Base-by-base conservation (phyloP, 768 basidiomycete species). In the Amanita rubescens region DNA sequence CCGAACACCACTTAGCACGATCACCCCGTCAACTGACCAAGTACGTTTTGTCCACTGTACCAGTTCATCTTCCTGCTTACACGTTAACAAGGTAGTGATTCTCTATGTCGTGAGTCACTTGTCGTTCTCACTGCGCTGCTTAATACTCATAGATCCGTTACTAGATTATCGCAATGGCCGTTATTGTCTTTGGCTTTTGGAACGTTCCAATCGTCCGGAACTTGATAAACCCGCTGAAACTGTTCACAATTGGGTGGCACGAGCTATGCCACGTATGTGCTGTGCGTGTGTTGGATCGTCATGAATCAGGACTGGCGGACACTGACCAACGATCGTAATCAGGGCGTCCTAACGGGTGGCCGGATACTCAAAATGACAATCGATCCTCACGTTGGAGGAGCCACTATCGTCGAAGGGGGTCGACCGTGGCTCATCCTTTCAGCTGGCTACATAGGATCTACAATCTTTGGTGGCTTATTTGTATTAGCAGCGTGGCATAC, bases 171-270 rank as follows among this genome's bases (percentile, higher is more conserved):
- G 87, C 91, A 48, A 91, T 85, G 74, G 80, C 86, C 47, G 89
- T 93, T 55, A 78, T 92, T 57, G 88, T 90, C 55, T 90, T 91
- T 61, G 90, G 87, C 39, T 76, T 90, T 58, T 93, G 90, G 90
- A 87, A 85, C 68, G 86, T 92, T 39, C 90, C 90, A 3, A 81
- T 85, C 53, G 83, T 82, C 22, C 76, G 90, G 43, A 80, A 82
- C 62, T 63, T 88, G 69, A 91, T 92, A 62, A 88, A 80, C 62
- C 90, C 90, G 8, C 75, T 93, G 60, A 93, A 93, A 66, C 73
- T 93, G 12, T 85, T 93, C 64, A 87, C 89, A 49, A 91, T 93
- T 56, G 90, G 90, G 39, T 90, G 82, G 79, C 91, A 94, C 62
- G 91, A 94, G 64, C 74, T 93, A 14, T 92, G 87, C 63, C 91